Percentiles rank a stretch among this genome's conserved stretches.
Evolutionary conservation across 805 yeast genomes (phyloP).

Genomic region (Pichia rugopelliculosa): DNA sequence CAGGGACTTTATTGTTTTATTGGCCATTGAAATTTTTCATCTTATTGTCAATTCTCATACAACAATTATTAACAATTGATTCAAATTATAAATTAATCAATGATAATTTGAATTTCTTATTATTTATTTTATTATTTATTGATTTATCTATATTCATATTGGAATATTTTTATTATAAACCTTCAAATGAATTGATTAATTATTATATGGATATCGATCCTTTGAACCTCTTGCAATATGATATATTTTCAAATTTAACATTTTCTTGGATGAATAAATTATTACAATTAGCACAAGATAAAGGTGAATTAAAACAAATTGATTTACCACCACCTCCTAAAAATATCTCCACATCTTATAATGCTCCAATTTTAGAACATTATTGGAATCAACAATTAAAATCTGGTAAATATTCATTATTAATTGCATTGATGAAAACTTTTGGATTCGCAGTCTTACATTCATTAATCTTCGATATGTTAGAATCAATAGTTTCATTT

Average conservation of each 20-base stretch:
- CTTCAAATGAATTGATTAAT: constrained; percentile 32
- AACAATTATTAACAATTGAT: constrained; percentile 26
- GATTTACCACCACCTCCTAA: constrained; percentile 38
- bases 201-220: constrained; percentile 28
- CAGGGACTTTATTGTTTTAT: constrained; percentile 33
- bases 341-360: constrained; percentile 28
- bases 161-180: constrained; percentile 32
- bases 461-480: constrained; percentile 32
- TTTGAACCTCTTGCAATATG: constrained; percentile 28
- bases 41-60: constrained; percentile 13
- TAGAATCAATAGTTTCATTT: constrained; percentile 33
- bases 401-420: constrained; percentile 15
- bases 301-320: constrained; percentile 28
- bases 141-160: constrained; percentile 29
- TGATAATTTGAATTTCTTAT: constrained; percentile 15
- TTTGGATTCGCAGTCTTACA: constrained; percentile 32
- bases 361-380: constrained; percentile 25
- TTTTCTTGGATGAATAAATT: constrained; percentile 89
- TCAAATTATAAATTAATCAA: not conserved
- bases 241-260: constrained; percentile 68
- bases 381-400: constrained; percentile 25
- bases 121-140: constrained; percentile 25
- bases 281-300: constrained; percentile 60
- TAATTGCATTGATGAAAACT: constrained; percentile 31
- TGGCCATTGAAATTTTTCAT: constrained; percentile 30